Evolutionary conservation across 306 rosid species (phyloP).

Genomic region (Spatholobus suberectus): DNA sequence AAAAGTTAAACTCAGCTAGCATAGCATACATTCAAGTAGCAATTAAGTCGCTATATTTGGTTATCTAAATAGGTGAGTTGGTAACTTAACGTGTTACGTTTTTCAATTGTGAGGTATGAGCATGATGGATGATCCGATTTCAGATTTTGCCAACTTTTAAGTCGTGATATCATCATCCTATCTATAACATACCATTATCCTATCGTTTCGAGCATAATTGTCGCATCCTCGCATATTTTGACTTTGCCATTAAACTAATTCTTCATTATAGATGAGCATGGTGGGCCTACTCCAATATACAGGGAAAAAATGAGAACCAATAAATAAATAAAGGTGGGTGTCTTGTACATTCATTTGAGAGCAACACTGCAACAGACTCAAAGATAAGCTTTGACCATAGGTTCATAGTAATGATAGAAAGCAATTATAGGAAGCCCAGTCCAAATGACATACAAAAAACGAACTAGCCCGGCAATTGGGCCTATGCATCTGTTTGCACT

Average conservation of each 20-base stretch:
- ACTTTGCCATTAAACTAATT: background rate
- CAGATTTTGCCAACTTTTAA: background rate
- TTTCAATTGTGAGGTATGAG: background rate
- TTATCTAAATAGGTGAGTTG: background rate
- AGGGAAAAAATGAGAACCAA: background rate
- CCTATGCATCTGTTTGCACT: background rate
- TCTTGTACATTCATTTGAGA: background rate
- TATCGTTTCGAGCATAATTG: conserved; percentile 14
- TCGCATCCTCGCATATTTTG: background rate
- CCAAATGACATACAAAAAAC: background rate
- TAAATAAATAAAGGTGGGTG: background rate
- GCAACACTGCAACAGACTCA: background rate
- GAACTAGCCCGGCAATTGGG: background rate
- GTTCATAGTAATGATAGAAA: background rate
- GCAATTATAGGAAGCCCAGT: background rate
- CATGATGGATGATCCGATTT: conserved; percentile 5
- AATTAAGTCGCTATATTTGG: background rate
- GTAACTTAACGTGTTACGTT: conserved; percentile 8
- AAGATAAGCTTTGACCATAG: background rate
- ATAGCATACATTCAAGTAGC: background rate
- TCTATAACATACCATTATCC: background rate
- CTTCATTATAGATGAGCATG: background rate
- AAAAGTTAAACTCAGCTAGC: background rate
- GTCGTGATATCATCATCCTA: conserved; percentile 23
- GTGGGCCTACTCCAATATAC: background rate